A percentile compares a stretch with the other conserved stretches of the same genome.
Evolutionary conservation across 2,329 filamentous ascomycete genomes (phyloP).

Genomic region (Cryoendolithus antarcticus): DNA sequence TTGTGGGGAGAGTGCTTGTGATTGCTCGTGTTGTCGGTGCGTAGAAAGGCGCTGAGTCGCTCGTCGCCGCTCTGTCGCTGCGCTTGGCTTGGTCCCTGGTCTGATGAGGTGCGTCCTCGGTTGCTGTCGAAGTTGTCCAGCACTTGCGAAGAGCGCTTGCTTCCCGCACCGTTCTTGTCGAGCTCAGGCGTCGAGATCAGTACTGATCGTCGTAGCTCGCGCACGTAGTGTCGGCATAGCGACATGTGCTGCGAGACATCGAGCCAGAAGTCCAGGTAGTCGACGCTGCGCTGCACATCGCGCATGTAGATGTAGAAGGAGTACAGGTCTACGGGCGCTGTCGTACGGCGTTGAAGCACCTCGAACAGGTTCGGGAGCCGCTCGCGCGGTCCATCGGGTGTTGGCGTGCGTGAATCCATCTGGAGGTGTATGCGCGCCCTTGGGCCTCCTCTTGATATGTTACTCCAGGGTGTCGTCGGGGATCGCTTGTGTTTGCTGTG

Average conservation of each 20-base stretch:
- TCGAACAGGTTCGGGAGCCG: slow-evolving; percentile 90
- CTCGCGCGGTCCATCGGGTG: slow-evolving; percentile 44
- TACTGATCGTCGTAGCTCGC: slow-evolving; percentile 84
- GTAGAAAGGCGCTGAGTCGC: slow-evolving; percentile 79
- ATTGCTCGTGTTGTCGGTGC: slow-evolving; percentile 39
- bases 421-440: too few species aligned
- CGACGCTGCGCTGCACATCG: slow-evolving; percentile 93
- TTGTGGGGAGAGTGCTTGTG: slow-evolving; percentile 32
- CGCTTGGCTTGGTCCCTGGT: slow-evolving; percentile 22
- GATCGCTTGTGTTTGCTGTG: too few species aligned
- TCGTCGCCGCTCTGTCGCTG: slow-evolving; percentile 30
- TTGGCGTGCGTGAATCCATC: slow-evolving; percentile 15
- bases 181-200: slow-evolving; percentile 85
- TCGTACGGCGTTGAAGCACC: slow-evolving; percentile 80
- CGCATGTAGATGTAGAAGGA: slow-evolving; percentile 99
- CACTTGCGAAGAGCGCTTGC: slow-evolving; percentile 72
- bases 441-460: too few species aligned
- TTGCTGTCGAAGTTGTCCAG: slow-evolving; percentile 45
- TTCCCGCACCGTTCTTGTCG: slow-evolving; percentile 56
- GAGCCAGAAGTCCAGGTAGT: slow-evolving; percentile 98
- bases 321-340: slow-evolving; percentile 90
- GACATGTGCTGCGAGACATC: slow-evolving; percentile 99
- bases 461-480: too few species aligned
- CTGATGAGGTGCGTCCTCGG: slow-evolving; percentile 13
- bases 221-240: slow-evolving; percentile 90